phyloP scores from a whole-genome alignment of 176 grass and related monocot genomes.

The Ampelocalamus luodianensis region DNA sequence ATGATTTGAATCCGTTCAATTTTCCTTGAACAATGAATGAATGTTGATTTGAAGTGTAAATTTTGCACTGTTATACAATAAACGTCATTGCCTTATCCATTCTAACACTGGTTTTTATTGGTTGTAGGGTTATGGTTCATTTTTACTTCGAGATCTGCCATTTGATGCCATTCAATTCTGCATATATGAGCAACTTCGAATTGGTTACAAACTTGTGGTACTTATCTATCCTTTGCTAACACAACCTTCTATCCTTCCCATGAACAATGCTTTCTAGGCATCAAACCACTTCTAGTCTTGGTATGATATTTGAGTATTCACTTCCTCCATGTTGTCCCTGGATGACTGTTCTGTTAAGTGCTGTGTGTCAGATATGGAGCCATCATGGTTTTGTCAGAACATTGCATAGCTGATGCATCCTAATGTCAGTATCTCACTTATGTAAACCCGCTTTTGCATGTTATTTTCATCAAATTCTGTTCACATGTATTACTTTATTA shows the following conservation, averaged over 20 bases:
- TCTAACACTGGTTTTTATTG: slow-evolving; percentile 12
- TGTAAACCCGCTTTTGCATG: background rate
- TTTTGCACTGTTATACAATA: background rate
- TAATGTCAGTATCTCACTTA: background rate
- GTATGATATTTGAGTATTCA: background rate
- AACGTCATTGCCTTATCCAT: background rate
- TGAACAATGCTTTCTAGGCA: background rate
- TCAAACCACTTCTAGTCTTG: background rate
- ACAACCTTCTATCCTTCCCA: background rate
- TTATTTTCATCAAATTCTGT: slow-evolving; percentile 7
- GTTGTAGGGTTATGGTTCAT: slow-evolving; percentile 86
- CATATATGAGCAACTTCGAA: slow-evolving; percentile 92
- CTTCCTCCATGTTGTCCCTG: background rate
- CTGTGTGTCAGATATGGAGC: background rate
- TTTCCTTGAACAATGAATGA: background rate
- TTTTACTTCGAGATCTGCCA: slow-evolving; percentile 89
- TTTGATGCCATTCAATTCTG: slow-evolving; percentile 98
- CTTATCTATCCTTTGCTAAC: no score
- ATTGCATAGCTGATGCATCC: background rate
- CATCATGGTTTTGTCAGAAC: background rate
- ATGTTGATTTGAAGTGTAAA: background rate
- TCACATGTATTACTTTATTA: background rate
- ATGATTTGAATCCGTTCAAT: background rate
- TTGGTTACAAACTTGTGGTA: slow-evolving; percentile 82
- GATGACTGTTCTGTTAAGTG: background rate